Conservation (phyloP, 2,329 filamentous ascomycete genomes). For the Xylariaceae sp. region DNA sequence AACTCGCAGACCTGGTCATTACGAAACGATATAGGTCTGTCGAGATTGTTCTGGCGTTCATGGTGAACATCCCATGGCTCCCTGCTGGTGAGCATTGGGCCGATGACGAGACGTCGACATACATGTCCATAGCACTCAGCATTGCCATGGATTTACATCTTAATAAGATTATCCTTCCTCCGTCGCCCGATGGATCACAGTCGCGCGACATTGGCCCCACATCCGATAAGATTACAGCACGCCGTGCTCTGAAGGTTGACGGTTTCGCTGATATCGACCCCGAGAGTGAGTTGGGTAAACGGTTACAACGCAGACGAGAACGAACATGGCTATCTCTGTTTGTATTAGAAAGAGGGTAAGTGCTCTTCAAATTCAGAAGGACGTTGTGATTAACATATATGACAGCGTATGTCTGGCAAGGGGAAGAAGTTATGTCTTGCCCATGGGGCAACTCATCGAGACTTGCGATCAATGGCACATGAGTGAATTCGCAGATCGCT, state of each 20-base stretch:
- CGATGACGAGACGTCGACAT: conserved; percentile 68
- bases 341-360: conserved; percentile 62
- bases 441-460: conserved; percentile 59
- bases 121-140: conserved; percentile 63
- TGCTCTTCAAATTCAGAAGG: neutral
- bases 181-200: conserved; percentile 40
- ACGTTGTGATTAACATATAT: conserved; percentile 17
- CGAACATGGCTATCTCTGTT: conserved; percentile 67
- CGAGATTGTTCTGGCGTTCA: conserved; percentile 68
- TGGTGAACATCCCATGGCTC: conserved; percentile 75
- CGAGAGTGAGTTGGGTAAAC: conserved; percentile 52
- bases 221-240: conserved; percentile 64
- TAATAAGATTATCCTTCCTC: conserved; percentile 61
- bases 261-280: conserved; percentile 61
- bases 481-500: conserved; percentile 56
- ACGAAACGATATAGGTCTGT: conserved; percentile 60
- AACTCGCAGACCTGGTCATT: conserved; percentile 58
- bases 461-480: conserved; percentile 66
- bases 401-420: conserved; percentile 61
- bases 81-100: conserved; percentile 61
- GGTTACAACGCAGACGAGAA: conserved; percentile 60
- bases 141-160: conserved; percentile 65
- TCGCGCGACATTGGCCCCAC: conserved; percentile 48
- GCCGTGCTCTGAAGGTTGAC: conserved; percentile 60
- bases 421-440: conserved; percentile 63